Evolutionary conservation across 2,329 filamentous ascomycete genomes (phyloP).

Genomic region (Aspergillus novoparasiticus): DNA sequence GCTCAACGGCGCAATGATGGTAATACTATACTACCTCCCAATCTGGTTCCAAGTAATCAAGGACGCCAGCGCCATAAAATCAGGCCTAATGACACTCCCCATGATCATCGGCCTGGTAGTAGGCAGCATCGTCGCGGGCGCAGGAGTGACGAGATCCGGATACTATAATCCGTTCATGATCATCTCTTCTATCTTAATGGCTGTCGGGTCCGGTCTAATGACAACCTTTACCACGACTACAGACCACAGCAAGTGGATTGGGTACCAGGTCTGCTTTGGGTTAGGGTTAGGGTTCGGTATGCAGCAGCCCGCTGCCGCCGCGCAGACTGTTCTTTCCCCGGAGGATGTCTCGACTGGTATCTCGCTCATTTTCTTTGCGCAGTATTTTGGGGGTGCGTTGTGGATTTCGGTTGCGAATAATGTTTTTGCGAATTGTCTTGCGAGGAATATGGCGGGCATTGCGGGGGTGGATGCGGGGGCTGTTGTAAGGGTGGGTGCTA

Average conservation of each 20-base stretch:
- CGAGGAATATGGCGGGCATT: neutral
- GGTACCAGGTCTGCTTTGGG: slow-evolving; percentile 11
- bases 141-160: slow-evolving; percentile 5
- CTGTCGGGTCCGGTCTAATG: slow-evolving; percentile 6
- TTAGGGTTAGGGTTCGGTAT: slow-evolving; percentile 8
- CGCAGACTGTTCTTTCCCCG: slow-evolving; percentile 23
- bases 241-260: slow-evolving; percentile 2
- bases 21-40: slow-evolving; percentile 14
- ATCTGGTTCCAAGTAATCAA: slow-evolving; percentile 8
- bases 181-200: neutral
- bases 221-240: slow-evolving; percentile 7
- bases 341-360: slow-evolving; percentile 39
- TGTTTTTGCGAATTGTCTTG: slow-evolving; percentile 8
- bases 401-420: slow-evolving; percentile 31
- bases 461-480: slow-evolving; percentile 7
- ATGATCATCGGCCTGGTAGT: slow-evolving; percentile 1
- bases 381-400: slow-evolving; percentile 40
- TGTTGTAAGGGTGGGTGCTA: slow-evolving; percentile 7
- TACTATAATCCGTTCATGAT: slow-evolving; percentile 13
- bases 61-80: neutral
- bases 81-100: neutral
- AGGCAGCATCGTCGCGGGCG: neutral
- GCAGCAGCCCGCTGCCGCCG: slow-evolving; percentile 3
- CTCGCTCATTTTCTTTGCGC: slow-evolving; percentile 37
- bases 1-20: slow-evolving; percentile 7